Base-by-base conservation (phyloP, 2,329 filamentous ascomycete species). In the Microdochium trichocladiopsis region DNA sequence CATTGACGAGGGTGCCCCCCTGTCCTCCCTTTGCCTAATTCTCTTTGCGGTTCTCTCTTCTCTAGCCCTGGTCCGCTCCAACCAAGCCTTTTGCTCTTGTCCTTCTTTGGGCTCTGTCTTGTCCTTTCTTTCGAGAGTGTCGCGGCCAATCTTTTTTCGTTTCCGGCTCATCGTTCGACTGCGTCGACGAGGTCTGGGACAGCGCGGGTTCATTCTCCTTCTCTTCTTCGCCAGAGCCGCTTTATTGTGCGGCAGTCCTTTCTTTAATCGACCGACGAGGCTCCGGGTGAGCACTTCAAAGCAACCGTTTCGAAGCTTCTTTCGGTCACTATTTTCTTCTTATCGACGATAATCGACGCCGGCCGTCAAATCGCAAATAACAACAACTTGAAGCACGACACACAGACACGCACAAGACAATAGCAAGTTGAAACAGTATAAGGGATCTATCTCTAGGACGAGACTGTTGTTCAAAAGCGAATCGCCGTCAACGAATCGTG, bases 241-340 rank as follows among this genome's bases (percentile, higher is more conserved):
- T 56, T 53, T 56, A 53, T 58, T 63, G 57, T 55, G 54, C 61
- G 41, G 18, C 58, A 52, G 55, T 52, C 57, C 59, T 56, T 57
- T 57, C 53, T 51, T 50, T 47, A 45, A 45, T 45, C 41, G 41
- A 18, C 16, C 12, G 9, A 18, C 41, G 18, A 31, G 41, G 41
- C 41, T 45, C 41, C 41, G 6, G 41, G 41, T 45, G 41, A 45
- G 41, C 41, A 45, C 4, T 45, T 45, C 16, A 31, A 31, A n/a
- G n/a, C 28, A 31, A 31, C 6, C 41, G 12, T 45, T 18, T 11
- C 41, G 18, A 10, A 23, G 16, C 21, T 23, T 8, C 41, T 18
- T 22, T 18, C 12, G 6, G 21, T 22, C 21, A 16, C 4, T 22
- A 18, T 5, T 8, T 23, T 22, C 18, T 22, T 45, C 22, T 45